Percentiles rank a stretch among this genome's conserved stretches.
phyloP scores from a whole-genome alignment of 2,329 filamentous ascomycete species.

The Chalara sp. region DNA sequence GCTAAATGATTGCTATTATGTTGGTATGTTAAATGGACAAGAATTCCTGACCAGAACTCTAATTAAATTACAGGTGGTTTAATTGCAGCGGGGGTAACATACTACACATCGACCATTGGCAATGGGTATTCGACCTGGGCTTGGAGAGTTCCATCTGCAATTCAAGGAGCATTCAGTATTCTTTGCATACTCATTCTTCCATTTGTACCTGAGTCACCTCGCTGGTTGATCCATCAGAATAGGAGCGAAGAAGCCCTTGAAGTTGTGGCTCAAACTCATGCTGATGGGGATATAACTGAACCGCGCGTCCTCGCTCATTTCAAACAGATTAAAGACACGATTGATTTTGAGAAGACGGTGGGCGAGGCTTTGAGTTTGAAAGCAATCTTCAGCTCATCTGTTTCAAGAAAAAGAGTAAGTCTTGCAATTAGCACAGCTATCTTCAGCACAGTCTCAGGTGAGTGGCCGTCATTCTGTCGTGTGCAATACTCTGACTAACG shows the following conservation, averaged over 20 bases:
- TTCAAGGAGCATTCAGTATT: conserved; percentile 21
- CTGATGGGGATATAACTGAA: conserved; percentile 30
- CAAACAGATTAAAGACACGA: conserved; percentile 25
- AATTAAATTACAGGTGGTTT: too few species aligned
- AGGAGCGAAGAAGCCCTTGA: conserved; percentile 17
- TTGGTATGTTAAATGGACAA: not conserved
- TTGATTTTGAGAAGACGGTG: conserved; percentile 19
- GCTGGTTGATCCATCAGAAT: conserved; percentile 26
- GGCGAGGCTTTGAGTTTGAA: conserved; percentile 14
- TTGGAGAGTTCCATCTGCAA: conserved; percentile 28
- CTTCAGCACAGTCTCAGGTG: conserved; percentile 29
- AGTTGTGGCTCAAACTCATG: conserved; percentile 32
- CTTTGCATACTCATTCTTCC: conserved; percentile 16
- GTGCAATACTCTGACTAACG: too few species aligned
- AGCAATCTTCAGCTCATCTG: conserved; percentile 26
- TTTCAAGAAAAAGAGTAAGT: conserved; percentile 32
- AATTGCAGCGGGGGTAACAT: not conserved
- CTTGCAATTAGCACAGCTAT: conserved; percentile 31
- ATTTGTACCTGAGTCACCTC: conserved; percentile 20
- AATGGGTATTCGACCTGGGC: conserved; percentile 26
- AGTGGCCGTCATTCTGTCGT: too few species aligned
- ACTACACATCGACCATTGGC: not conserved
- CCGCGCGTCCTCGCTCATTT: conserved; percentile 18
- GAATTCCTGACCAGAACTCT: not conserved
- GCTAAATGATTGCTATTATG: not conserved